A percentile compares a stretch with the other conserved stretches of the same genome.
Evolutionary conservation across 1,284 basidiomycete species (phyloP).

Genomic region (Sanguinoderma infundibulare): DNA sequence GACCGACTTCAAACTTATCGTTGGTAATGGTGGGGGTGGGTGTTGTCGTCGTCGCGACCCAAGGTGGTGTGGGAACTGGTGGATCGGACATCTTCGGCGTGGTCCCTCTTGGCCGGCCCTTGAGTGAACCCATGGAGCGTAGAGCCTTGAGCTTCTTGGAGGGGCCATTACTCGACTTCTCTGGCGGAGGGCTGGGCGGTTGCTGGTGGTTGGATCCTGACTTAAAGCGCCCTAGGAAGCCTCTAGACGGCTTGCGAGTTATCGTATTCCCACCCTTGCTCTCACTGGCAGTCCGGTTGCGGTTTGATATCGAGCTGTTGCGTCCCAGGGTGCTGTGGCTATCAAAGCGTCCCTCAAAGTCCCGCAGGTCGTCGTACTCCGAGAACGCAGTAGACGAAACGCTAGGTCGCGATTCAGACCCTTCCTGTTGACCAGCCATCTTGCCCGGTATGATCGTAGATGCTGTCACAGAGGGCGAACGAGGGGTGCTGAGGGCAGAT

Average conservation of each 20-base stretch:
- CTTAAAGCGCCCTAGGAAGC: slow-evolving; percentile 68
- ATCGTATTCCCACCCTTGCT: slow-evolving; percentile 34
- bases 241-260: slow-evolving; percentile 64
- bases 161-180: slow-evolving; percentile 39
- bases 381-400: slow-evolving; percentile 62
- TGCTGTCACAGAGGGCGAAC: slow-evolving; percentile 16
- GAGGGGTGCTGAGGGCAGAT: slow-evolving; percentile 14
- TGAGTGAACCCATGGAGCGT: slow-evolving; percentile 80
- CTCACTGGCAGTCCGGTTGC: slow-evolving; percentile 39
- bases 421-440: slow-evolving; percentile 36
- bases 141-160: slow-evolving; percentile 71
- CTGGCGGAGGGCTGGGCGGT: slow-evolving; percentile 44
- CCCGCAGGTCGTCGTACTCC: slow-evolving; percentile 83
- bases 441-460: slow-evolving; percentile 18
- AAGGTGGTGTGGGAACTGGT: slow-evolving; percentile 37
- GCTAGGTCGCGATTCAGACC: slow-evolving; percentile 34
- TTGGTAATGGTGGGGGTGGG: no score
- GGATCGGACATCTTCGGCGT: slow-evolving; percentile 26
- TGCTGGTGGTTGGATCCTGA: slow-evolving; percentile 39
- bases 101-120: slow-evolving; percentile 49
- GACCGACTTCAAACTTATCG: slow-evolving; percentile 54
- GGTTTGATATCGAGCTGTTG: slow-evolving; percentile 37
- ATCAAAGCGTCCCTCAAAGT: slow-evolving; percentile 84
- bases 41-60: slow-evolving; percentile 57
- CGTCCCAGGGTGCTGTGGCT: slow-evolving; percentile 73